Base-by-base conservation (phyloP, 345 rosid genomes). In the Euclidium syriacum region DNA sequence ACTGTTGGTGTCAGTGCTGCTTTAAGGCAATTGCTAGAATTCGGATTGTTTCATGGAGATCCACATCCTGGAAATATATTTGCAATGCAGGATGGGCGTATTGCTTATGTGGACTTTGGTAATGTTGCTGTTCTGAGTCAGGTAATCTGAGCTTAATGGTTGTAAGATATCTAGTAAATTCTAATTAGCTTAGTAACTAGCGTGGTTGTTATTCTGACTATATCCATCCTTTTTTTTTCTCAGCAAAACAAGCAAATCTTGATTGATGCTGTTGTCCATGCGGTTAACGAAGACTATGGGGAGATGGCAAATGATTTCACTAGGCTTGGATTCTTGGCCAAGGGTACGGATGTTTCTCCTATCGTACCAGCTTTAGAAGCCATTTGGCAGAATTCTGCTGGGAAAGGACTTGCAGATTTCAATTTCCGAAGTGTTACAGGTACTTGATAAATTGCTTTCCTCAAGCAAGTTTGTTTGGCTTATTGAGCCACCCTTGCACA, bases 221-320 rank as follows among this genome's bases (percentile, higher is more conserved):
- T 65, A 10, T 58, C 42, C 35, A n/a, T n/a, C n/a, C n/a, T n/a
- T n/a, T 57, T 33, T 49, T 43, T 60, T 18, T 82, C 78, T 80
- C 91, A 92, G 98, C 96, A 80, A 92, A 92, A 89, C 74, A 89
- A 92, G 81, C 96, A 92, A 84, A 83, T 92, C 58, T 70, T 92
- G 73, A 92, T 92, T 32, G 98, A 92, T 80, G 98, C 98, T 72
- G 95, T 89, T 30, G 96, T 92, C 43, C 98, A 89, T 77, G 98
- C 98, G 79, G 96, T 92, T 38, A 92, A 89, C 65, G 98, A 89
- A 78, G 98, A 92, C 79, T 92, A 89, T 62, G 86, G 11, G 54
- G 98, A 92, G 83, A 92, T 89, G 98, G 98, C 98, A 65, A 92
- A 92, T 77, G 98, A 92, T 80, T 92, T 92, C 80, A 92, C 98